Evolutionary conservation across 306 rosid genomes (phyloP).

Genomic region (Castanospermum australe): DNA sequence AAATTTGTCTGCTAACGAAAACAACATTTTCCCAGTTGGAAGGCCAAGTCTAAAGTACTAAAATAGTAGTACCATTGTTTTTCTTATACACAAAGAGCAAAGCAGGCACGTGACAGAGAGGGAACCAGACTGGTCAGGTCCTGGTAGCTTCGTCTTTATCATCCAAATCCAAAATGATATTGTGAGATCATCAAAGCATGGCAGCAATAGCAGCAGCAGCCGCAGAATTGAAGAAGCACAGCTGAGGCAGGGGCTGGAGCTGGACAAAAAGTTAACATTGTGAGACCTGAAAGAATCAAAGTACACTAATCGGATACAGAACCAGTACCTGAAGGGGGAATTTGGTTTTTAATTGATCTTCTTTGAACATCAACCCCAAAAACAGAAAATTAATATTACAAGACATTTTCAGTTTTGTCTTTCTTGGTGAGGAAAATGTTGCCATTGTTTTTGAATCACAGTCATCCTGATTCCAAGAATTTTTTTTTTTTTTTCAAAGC

Average conservation of each 20-base stretch:
- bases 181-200: background rate
- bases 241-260: background rate
- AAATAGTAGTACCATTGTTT: background rate
- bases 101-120: background rate
- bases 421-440: conserved; percentile 31
- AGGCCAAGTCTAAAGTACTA: too few relatives aligned
- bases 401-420: conserved; percentile 7
- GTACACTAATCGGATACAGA: background rate
- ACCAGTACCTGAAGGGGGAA: background rate
- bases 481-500: too few relatives aligned
- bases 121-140: conserved; percentile 3
- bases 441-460: conserved; percentile 32
- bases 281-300: background rate
- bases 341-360: background rate
- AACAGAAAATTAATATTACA: background rate
- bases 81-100: background rate
- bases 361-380: background rate
- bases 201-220: background rate
- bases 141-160: background rate
- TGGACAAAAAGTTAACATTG: background rate
- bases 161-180: conserved; percentile 17
- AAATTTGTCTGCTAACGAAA: background rate
- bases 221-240: conserved; percentile 5
- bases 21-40: background rate
- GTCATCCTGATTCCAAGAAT: background rate